Percentiles rank a stretch among this genome's conserved stretches.
Evolutionary conservation across 23 red algal genomes (phyloP).

Genomic region (Chondrus crispus): DNA sequence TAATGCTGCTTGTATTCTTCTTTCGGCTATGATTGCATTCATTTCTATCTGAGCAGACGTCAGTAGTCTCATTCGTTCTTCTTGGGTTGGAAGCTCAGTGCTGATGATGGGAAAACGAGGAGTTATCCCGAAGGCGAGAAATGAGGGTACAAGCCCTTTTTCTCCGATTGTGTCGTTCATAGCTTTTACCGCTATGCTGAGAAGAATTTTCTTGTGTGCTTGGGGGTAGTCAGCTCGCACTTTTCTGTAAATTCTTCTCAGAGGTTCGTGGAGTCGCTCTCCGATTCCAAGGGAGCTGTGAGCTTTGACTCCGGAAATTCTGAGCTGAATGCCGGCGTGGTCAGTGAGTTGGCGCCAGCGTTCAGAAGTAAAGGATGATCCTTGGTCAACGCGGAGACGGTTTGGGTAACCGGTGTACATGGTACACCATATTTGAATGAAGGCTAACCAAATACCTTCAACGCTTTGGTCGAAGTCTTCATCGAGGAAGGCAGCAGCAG

Average conservation of each 20-base stretch:
- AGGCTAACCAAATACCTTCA: neutral
- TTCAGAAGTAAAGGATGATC: neutral
- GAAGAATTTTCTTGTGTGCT: neutral
- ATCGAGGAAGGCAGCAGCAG: neutral
- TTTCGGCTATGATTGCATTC: neutral
- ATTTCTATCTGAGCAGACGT: neutral
- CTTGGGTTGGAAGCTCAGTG: neutral
- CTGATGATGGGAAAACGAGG: neutral
- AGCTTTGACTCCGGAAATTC: neutral
- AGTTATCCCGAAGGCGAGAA: neutral
- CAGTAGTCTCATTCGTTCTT: neutral
- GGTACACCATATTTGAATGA: neutral
- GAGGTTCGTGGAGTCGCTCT: conserved; percentile 3
- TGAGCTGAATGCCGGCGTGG: neutral
- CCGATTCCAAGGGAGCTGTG: conserved; percentile 18
- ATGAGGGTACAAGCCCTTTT: neutral
- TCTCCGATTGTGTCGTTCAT: neutral
- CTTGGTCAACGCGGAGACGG: neutral
- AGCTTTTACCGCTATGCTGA: neutral
- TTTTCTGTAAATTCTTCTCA: neutral
- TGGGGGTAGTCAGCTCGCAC: neutral
- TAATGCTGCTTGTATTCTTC: neutral
- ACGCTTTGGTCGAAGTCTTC: neutral
- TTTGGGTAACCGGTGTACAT: neutral
- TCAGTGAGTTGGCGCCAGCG: neutral